Evolutionary conservation across 768 basidiomycete genomes (phyloP).

Genomic region (Lepiota venenata): DNA sequence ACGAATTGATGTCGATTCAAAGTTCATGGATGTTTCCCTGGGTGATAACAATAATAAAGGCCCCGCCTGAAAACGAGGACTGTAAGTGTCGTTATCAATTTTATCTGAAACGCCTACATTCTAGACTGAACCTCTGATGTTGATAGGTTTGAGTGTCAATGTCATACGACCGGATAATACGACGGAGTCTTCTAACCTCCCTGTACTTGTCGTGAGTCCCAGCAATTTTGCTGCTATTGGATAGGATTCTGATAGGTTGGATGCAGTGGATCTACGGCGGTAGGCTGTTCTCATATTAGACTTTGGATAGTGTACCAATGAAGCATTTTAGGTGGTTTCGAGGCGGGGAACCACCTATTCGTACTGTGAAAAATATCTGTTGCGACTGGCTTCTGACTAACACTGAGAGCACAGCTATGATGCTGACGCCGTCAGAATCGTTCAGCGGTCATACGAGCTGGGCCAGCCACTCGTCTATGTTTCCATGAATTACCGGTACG

Average conservation of each 20-base stretch:
- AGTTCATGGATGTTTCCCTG: slow-evolving; percentile 3
- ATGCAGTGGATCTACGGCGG: slow-evolving; percentile 45
- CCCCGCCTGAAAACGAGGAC: slow-evolving; percentile 21
- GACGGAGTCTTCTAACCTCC: slow-evolving; percentile 34
- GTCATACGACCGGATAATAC: slow-evolving; percentile 38
- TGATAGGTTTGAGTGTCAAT: slow-evolving; percentile 41
- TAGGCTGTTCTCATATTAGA: slow-evolving; percentile 2
- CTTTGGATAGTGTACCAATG: not conserved
- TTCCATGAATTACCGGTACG: slow-evolving; percentile 48
- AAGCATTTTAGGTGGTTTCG: slow-evolving; percentile 21
- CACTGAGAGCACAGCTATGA: slow-evolving; percentile 30
- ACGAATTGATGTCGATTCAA: not conserved
- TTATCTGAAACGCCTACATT: not conserved
- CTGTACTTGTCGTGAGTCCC: slow-evolving; percentile 43
- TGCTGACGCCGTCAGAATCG: slow-evolving; percentile 30
- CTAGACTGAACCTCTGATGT: not conserved
- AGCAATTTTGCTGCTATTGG: not conserved
- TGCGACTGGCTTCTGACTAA: not conserved
- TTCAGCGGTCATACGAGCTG: slow-evolving; percentile 39
- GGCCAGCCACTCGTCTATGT: slow-evolving; percentile 48
- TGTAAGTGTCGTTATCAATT: slow-evolving; percentile 19
- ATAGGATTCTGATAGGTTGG: not conserved
- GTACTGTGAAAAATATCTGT: slow-evolving; percentile 6
- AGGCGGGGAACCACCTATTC: slow-evolving; percentile 21
- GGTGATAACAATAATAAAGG: slow-evolving; percentile 3